phyloP scores from a whole-genome alignment of 768 basidiomycete genomes.

The Clitopilus passeckerianus region DNA sequence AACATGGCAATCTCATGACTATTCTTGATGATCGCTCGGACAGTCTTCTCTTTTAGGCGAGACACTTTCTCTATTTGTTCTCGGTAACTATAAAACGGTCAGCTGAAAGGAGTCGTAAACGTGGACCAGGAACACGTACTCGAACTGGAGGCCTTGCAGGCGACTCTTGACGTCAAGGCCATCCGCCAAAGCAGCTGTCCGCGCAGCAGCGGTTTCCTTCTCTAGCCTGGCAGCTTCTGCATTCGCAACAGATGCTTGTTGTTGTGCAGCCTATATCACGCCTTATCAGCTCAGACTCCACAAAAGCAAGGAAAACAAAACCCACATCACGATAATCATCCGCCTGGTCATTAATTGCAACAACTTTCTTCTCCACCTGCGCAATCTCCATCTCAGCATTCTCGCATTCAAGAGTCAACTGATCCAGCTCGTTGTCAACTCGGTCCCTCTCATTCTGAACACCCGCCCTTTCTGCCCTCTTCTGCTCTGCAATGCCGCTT shows the following conservation, averaged over 20 bases:
- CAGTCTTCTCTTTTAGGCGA: constrained; percentile 73
- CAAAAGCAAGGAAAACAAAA: constrained; percentile 7
- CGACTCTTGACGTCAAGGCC: constrained; percentile 82
- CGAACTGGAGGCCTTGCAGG: constrained; percentile 71
- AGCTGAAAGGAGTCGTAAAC: constrained; percentile 6
- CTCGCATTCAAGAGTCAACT: constrained; percentile 71
- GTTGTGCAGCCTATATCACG: constrained; percentile 60
- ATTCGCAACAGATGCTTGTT: constrained; percentile 63
- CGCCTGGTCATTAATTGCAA: constrained; percentile 65
- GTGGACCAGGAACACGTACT: constrained; percentile 36
- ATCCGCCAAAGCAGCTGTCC: constrained; percentile 70
- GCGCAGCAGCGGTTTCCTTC: constrained; percentile 67
- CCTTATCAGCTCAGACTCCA: neutral
- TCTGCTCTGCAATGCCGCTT: constrained; percentile 63
- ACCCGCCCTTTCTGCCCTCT: constrained; percentile 60
- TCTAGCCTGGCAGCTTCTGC: constrained; percentile 65
- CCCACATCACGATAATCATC: constrained; percentile 78
- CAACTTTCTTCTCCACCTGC: constrained; percentile 71
- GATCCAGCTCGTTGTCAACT: constrained; percentile 81
- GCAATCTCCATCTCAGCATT: constrained; percentile 74
- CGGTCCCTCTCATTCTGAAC: constrained; percentile 76
- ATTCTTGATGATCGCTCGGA: constrained; percentile 78
- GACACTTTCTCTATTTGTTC: constrained; percentile 76
- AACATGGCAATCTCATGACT: constrained; percentile 80
- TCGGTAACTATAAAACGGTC: constrained; percentile 47